A percentile compares a stretch with the other conserved stretches of the same genome.
Conservation (phyloP, 2,329 filamentous ascomycete species). For the Colletotrichum phormii region DNA sequence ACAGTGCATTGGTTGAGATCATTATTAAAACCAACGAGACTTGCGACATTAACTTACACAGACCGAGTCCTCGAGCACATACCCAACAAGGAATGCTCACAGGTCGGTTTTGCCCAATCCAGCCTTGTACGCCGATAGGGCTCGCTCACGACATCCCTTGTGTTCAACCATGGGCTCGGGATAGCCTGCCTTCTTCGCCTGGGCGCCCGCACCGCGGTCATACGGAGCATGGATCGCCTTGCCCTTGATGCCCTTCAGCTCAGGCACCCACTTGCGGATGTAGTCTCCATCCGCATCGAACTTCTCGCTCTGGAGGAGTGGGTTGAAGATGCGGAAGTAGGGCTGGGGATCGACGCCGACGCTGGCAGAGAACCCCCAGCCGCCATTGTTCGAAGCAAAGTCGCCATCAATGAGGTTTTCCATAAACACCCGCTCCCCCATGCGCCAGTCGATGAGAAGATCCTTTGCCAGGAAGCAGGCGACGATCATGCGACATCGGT, state of each 20-base stretch:
- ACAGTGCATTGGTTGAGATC: background rate
- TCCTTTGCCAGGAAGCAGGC: conserved; percentile 86
- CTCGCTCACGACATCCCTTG: conserved; percentile 73
- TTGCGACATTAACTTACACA: background rate
- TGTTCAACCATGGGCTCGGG: conserved; percentile 82
- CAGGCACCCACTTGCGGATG: conserved; percentile 85
- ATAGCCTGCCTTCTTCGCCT: conserved; percentile 77
- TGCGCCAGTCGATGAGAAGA: conserved; percentile 84
- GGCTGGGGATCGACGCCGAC: conserved; percentile 87
- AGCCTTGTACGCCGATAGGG: conserved; percentile 77
- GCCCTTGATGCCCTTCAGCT: conserved; percentile 72
- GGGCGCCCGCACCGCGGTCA: conserved; percentile 67
- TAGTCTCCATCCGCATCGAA: conserved; percentile 85
- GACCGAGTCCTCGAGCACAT: background rate
- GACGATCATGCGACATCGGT: conserved; percentile 85
- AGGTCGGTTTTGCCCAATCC: conserved; percentile 56
- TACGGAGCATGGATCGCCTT: conserved; percentile 87
- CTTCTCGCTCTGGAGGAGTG: conserved; percentile 84
- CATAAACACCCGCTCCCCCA: conserved; percentile 87
- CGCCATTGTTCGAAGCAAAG: conserved; percentile 80
- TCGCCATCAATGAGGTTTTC: conserved; percentile 82
- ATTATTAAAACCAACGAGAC: background rate
- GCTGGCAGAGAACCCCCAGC: conserved; percentile 68
- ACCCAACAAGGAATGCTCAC: background rate
- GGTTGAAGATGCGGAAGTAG: conserved; percentile 93